Conservation (phyloP, 306 rosid species). For the Lagenaria siceraria region DNA sequence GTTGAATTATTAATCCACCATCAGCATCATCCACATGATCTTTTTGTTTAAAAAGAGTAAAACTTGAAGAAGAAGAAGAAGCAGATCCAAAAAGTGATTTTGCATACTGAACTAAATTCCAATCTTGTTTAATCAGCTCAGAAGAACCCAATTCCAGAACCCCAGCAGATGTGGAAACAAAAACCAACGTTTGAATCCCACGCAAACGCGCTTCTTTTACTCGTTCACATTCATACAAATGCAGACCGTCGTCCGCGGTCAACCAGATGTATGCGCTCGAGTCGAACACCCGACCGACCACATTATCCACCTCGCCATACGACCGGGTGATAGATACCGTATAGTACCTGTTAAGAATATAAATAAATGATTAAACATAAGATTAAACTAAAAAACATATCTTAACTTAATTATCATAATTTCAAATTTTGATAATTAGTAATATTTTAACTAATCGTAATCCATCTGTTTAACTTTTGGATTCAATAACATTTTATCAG, state of each 20-base stretch:
- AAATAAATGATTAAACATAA: neutral
- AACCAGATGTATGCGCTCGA: conserved; percentile 30
- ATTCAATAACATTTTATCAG: neutral
- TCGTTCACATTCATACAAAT: conserved; percentile 26
- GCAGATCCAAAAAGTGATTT: conserved; percentile 17
- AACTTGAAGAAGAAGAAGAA: neutral
- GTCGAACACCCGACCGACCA: conserved; percentile 17
- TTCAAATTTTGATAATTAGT: too few relatives aligned
- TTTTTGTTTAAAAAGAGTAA: neutral
- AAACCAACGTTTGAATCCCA: conserved; percentile 31
- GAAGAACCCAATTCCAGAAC: conserved; percentile 35
- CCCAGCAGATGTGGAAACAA: conserved; percentile 19
- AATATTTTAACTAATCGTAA: neutral
- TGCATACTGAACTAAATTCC: conserved; percentile 15
- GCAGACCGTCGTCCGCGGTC: conserved; percentile 15
- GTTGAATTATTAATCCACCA: neutral
- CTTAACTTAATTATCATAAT: too few relatives aligned
- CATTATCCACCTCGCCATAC: conserved; percentile 1
- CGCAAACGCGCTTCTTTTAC: conserved; percentile 24
- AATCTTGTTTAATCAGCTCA: conserved; percentile 16
- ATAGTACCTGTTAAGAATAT: conserved; percentile 9
- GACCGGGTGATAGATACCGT: conserved; percentile 11
- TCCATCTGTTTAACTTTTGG: neutral
- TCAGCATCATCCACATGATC: neutral
- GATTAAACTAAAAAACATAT: too few relatives aligned